Evolutionary conservation across 148 eudicot genomes (phyloP).

Genomic region (Rhododendron mucronatum): DNA sequence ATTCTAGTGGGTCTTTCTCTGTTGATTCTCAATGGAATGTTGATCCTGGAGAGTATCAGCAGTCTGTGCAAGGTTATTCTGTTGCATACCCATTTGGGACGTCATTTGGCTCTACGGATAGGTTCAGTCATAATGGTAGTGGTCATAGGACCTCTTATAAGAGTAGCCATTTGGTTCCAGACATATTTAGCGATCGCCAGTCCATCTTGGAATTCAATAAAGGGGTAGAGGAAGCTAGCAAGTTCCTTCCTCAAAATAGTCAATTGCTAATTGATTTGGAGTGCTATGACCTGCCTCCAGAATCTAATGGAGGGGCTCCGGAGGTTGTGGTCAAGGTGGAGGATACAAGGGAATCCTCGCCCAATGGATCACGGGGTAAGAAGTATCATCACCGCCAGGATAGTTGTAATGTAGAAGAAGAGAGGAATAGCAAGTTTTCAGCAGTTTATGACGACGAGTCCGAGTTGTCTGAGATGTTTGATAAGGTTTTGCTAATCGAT

Average conservation of each 20-base stretch:
- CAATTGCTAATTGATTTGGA: slow-evolving; percentile 27
- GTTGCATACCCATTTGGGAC: slow-evolving; percentile 20
- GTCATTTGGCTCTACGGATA: slow-evolving; percentile 22
- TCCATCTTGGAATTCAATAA: slow-evolving; percentile 44
- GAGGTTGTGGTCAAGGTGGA: slow-evolving; percentile 26
- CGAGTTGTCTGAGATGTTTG: slow-evolving; percentile 52
- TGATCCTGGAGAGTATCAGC: slow-evolving; percentile 33
- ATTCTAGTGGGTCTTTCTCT: slow-evolving; percentile 24
- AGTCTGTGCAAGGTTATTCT: slow-evolving; percentile 21
- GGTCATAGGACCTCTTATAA: slow-evolving; percentile 5
- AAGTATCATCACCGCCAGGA: slow-evolving; percentile 45
- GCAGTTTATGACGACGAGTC: slow-evolving; percentile 40
- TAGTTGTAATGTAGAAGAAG: slow-evolving; percentile 29
- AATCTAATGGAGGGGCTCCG: slow-evolving; percentile 8
- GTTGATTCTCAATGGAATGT: slow-evolving; percentile 29
- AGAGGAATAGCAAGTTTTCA: slow-evolving; percentile 39
- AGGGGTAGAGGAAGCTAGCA: slow-evolving; percentile 54
- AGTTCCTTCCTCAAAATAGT: slow-evolving; percentile 35
- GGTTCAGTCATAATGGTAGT: neutral
- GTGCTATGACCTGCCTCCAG: slow-evolving; percentile 27
- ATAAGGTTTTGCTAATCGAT: slow-evolving; percentile 49
- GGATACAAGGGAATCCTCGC: slow-evolving; percentile 22
- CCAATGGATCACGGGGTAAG: slow-evolving; percentile 36
- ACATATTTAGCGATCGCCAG: slow-evolving; percentile 25
- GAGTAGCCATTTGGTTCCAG: slow-evolving; percentile 18